Base-by-base conservation (phyloP, 768 basidiomycete species). In the Asterophora lycoperdoides region DNA sequence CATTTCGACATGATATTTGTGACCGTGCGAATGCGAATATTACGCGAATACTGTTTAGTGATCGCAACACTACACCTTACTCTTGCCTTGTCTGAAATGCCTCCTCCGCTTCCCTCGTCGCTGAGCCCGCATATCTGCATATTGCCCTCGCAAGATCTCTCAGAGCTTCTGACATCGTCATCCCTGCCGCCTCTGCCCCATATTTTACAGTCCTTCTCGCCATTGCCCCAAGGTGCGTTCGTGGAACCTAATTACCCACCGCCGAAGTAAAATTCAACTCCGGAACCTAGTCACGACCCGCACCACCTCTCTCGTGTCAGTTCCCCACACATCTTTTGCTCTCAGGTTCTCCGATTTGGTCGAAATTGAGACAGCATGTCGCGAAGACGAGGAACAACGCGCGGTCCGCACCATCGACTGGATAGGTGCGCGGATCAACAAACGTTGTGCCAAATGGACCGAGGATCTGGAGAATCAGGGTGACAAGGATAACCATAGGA, bases 351-450 rank as follows among this genome's bases (percentile, higher is more conserved):
- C 89, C 11, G 80, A 86, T 63, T 69, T 93, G 36, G 52, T 59
- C 1, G 84, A 88, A 56, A 79, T 88, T 11, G 90, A 93, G 61
- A 65, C 71, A 14, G 84, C 84, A 11, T 88, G 84, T 55, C 76
- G 76, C 14, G 90, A 93, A 64, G 84, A 86, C 56, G 89, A 91
- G 54, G 84, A 88, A 53, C 68, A 80, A 56, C 85, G 90, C 28
- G 86, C 90, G 0, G 78, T 78, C 18, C 79, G 90, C 40, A 84
- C 80, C n/a, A 76, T 92, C 56, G 90, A 93, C 68, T 93, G 90
- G 90, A 84, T 93, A 54, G 77, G 85, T 32, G 79, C 80, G 9
- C 80, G 90, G 41, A 82, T 92, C 46, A 67, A 72, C 35, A 75
- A 72, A 52, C 75, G 80, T 48, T 83, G 82, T 50, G 65, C 75